Evolutionary conservation across 495 filamentous ascomycete genomes (phyloP).

Genomic region (Cryomyces antarcticus): DNA sequence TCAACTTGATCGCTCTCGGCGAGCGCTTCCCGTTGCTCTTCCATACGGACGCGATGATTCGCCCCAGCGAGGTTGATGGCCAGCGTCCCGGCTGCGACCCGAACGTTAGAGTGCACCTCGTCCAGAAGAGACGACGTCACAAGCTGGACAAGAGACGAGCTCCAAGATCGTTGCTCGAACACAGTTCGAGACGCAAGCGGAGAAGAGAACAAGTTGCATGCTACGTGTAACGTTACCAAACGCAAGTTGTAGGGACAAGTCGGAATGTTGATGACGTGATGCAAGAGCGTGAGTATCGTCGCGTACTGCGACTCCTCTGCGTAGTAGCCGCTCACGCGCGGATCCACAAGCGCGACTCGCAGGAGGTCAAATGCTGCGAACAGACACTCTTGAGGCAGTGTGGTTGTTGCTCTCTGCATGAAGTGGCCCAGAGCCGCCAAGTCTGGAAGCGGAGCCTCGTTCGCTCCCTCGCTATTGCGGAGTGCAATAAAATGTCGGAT

Average conservation of each 20-base stretch:
- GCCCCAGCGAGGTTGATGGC: constrained; percentile 60
- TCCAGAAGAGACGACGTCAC: constrained; percentile 35
- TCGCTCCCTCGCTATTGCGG: constrained; percentile 29
- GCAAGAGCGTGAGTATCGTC: constrained; percentile 44
- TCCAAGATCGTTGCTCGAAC: constrained; percentile 9
- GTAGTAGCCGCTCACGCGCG: constrained; percentile 69
- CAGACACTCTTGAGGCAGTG: constrained; percentile 32
- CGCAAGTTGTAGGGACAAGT: constrained; percentile 58
- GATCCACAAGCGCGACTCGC: constrained; percentile 54
- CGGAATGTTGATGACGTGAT: constrained; percentile 28
- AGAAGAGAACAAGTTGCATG: constrained; percentile 42
- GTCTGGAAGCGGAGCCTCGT: constrained; percentile 39
- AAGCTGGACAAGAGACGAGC: constrained; percentile 23
- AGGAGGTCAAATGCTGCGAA: constrained; percentile 75
- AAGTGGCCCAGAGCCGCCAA: constrained; percentile 33
- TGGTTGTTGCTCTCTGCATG: constrained; percentile 26
- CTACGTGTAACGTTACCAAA: constrained; percentile 51
- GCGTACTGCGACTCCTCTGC: constrained; percentile 47
- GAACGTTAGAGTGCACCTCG: constrained; percentile 26
- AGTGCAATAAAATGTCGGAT: constrained; percentile 15
- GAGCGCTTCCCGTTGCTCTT: constrained; percentile 36
- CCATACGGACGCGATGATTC: constrained; percentile 43
- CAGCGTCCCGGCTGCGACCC: constrained; percentile 64
- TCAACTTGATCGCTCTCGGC: constrained; percentile 54
- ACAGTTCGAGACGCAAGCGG: constrained; percentile 29